Conservation (phyloP, 805 yeast species). For the Pachysolen tannophilus region DNA sequence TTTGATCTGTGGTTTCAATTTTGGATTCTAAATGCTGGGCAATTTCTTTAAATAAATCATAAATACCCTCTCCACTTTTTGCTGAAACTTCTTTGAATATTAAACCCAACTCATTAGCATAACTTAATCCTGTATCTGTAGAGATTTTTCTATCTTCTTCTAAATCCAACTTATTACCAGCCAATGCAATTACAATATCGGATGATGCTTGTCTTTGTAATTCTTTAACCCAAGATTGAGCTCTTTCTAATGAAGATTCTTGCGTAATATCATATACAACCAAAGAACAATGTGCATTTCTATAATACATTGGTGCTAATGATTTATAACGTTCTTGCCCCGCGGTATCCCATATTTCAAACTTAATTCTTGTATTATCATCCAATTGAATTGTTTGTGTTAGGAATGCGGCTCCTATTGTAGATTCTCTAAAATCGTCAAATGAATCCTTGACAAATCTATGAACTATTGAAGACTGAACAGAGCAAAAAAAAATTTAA, state of each 20-base stretch:
- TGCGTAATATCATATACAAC: slow-evolving; percentile 74
- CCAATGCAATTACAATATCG: slow-evolving; percentile 69
- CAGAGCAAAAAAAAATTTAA: slow-evolving; percentile 5
- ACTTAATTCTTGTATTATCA: slow-evolving; percentile 47
- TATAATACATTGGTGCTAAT: slow-evolving; percentile 75
- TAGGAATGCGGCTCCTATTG: slow-evolving; percentile 79
- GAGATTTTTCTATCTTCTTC: slow-evolving; percentile 38
- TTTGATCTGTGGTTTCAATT: slow-evolving; percentile 5
- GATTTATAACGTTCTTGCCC: slow-evolving; percentile 78
- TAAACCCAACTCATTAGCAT: slow-evolving; percentile 44
- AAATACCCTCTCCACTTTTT: slow-evolving; percentile 44
- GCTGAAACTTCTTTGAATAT: slow-evolving; percentile 51
- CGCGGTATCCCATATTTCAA: slow-evolving; percentile 84
- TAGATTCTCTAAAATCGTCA: slow-evolving; percentile 67
- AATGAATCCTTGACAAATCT: slow-evolving; percentile 68
- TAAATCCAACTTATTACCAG: slow-evolving; percentile 74
- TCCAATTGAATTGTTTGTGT: slow-evolving; percentile 59
- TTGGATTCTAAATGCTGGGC: slow-evolving; percentile 33
- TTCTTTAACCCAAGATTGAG: slow-evolving; percentile 73
- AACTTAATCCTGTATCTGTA: slow-evolving; percentile 39
- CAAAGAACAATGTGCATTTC: slow-evolving; percentile 74
- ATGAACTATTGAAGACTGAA: slow-evolving; percentile 48
- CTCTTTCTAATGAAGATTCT: slow-evolving; percentile 57
- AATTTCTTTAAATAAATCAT: slow-evolving; percentile 38
- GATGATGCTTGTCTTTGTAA: slow-evolving; percentile 72